Conservation (phyloP, 2,329 filamentous ascomycete species). For the Aspergillus proliferans region DNA sequence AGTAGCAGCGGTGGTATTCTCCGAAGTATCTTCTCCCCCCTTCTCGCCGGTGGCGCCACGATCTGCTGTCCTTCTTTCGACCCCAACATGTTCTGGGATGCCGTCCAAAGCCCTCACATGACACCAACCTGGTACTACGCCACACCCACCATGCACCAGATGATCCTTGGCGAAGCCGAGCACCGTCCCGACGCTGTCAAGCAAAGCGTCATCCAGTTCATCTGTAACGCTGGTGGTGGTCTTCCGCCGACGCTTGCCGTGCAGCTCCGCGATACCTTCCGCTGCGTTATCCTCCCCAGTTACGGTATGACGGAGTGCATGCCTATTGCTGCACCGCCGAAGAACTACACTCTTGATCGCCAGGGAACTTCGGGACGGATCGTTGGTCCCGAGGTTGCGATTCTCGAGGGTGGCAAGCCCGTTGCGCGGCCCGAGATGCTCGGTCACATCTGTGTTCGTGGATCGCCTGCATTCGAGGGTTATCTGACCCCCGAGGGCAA, state of each 20-base stretch:
- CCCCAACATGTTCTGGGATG: slow-evolving; percentile 52
- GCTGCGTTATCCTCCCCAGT: slow-evolving; percentile 49
- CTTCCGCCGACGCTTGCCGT: slow-evolving; percentile 47
- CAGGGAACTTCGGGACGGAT: slow-evolving; percentile 50
- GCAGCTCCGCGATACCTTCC: slow-evolving; percentile 47
- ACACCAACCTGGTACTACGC: slow-evolving; percentile 54
- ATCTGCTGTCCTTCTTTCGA: slow-evolving; percentile 52
- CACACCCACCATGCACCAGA: slow-evolving; percentile 52
- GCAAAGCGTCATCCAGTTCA: slow-evolving; percentile 45
- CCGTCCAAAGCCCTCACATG: slow-evolving; percentile 37
- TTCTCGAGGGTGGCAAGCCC: slow-evolving; percentile 41
- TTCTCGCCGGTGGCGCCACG: slow-evolving; percentile 49
- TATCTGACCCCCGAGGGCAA: slow-evolving; percentile 11
- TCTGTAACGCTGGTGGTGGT: slow-evolving; percentile 52
- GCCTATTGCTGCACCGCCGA: slow-evolving; percentile 52
- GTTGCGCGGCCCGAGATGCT: slow-evolving; percentile 29
- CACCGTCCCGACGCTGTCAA: slow-evolving; percentile 36
- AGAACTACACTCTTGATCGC: slow-evolving; percentile 48
- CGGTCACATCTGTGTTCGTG: slow-evolving; percentile 48
- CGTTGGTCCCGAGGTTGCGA: slow-evolving; percentile 47
- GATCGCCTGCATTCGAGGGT: slow-evolving; percentile 47
- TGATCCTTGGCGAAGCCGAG: slow-evolving; percentile 45
- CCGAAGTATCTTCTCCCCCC: slow-evolving; percentile 50
- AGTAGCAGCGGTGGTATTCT: slow-evolving; percentile 45
- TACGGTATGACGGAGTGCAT: slow-evolving; percentile 59